phyloP scores from a whole-genome alignment of 2,329 filamentous ascomycete species.

The Fusarium sp. region DNA sequence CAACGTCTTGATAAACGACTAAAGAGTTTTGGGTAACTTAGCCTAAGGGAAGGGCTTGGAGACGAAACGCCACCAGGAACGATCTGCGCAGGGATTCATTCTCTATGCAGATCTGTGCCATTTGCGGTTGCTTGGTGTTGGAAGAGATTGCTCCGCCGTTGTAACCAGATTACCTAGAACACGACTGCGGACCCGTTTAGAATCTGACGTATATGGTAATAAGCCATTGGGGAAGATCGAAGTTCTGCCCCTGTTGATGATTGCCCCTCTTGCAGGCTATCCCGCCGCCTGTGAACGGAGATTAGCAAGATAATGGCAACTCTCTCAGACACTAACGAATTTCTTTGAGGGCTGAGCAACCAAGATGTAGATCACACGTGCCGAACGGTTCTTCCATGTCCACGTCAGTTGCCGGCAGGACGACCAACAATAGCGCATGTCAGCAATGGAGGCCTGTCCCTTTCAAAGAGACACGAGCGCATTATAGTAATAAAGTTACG shows the following conservation, averaged over 20 bases:
- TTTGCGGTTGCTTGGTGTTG: slow-evolving; percentile 32
- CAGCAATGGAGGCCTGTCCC: not conserved
- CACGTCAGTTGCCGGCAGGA: slow-evolving; percentile 7
- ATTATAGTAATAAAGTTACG: not conserved
- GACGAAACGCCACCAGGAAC: slow-evolving; percentile 39
- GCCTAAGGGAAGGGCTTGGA: slow-evolving; percentile 26
- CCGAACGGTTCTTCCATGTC: slow-evolving; percentile 34
- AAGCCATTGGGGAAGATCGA: not conserved
- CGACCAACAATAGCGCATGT: not conserved
- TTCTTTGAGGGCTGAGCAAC: slow-evolving; percentile 12
- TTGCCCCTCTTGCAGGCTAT: not conserved
- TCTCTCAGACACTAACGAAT: slow-evolving; percentile 14
- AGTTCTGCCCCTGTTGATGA: not conserved
- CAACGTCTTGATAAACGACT: slow-evolving; percentile 23
- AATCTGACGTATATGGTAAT: slow-evolving; percentile 15
- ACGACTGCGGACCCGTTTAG: not conserved
- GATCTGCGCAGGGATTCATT: slow-evolving; percentile 41
- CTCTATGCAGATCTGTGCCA: slow-evolving; percentile 38
- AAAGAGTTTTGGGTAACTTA: slow-evolving; percentile 9
- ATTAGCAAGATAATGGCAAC: slow-evolving; percentile 2
- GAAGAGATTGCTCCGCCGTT: slow-evolving; percentile 21
- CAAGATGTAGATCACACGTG: slow-evolving; percentile 38
- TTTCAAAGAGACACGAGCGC: not conserved
- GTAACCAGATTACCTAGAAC: slow-evolving; percentile 12
- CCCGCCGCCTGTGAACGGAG: slow-evolving; percentile 28